These are phyloP conservation scores for Aspergillus sp. DNA, from an alignment of 2,329 filamentous ascomycete species.

Conservation along the genomic window DNA sequence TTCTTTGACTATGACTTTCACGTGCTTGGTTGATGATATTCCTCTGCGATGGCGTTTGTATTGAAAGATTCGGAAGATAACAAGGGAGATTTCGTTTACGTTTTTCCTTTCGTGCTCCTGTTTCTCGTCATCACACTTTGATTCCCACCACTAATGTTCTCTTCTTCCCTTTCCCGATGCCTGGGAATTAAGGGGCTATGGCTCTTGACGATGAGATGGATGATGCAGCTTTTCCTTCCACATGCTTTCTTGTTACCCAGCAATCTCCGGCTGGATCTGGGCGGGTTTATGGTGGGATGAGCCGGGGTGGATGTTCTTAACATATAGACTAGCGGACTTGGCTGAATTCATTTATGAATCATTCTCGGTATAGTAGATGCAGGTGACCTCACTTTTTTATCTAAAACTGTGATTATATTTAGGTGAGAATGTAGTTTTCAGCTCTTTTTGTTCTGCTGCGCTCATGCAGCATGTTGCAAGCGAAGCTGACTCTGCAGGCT, in stretches of 20 bases:
- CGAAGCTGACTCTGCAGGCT: too few relatives aligned
- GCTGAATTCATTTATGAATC: slow-evolving; percentile 7
- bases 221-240: slow-evolving; percentile 11
- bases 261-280: slow-evolving; percentile 10
- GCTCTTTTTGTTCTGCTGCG: too few relatives aligned
- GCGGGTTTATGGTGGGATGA: slow-evolving; percentile 9
- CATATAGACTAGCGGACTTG: slow-evolving; percentile 24
- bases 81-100: slow-evolving; percentile 19
- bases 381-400: background rate
- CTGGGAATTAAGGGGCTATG: slow-evolving; percentile 12
- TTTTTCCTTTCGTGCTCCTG: slow-evolving; percentile 12
- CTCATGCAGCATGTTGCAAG: too few relatives aligned
- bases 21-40: slow-evolving; percentile 17
- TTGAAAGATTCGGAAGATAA: slow-evolving; percentile 30
- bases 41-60: slow-evolving; percentile 36
- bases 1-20: slow-evolving; percentile 15
- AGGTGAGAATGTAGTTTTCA: too few relatives aligned
- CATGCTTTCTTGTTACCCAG: slow-evolving; percentile 1
- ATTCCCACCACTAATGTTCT: slow-evolving; percentile 20
- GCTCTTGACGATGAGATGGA: slow-evolving; percentile 15
- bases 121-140: slow-evolving; percentile 14
- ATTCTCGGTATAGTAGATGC: background rate
- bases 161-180: slow-evolving; percentile 12
- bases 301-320: slow-evolving; percentile 13
- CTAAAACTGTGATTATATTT: too few relatives aligned